Conservation (phyloP, 345 rosid genomes). For the Jatropha curcas region DNA sequence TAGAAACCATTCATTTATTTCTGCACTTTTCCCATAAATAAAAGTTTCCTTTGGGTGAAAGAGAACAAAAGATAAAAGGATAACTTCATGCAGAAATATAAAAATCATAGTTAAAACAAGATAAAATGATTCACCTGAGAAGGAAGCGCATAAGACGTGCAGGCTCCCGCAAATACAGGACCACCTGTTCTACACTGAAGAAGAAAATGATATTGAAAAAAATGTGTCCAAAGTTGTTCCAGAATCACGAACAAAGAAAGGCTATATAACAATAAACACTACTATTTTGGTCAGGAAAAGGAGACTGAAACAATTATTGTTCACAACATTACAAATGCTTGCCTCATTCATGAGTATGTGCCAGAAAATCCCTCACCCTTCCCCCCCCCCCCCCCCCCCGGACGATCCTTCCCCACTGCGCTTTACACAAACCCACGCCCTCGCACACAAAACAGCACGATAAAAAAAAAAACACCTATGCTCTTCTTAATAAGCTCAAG, state of each 20-base stretch:
- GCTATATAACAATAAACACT: background rate
- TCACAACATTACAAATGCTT: background rate
- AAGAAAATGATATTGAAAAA: background rate
- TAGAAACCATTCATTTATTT: background rate
- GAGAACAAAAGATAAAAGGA: background rate
- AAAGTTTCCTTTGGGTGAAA: background rate
- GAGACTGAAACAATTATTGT: background rate
- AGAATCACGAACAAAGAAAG: background rate
- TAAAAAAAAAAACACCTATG: too few relatives aligned
- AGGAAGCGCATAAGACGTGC: conserved; percentile 63
- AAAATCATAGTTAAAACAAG: background rate
- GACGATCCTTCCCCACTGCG: too few relatives aligned
- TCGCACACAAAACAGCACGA: too few relatives aligned
- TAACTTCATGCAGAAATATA: background rate
- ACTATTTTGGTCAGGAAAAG: background rate
- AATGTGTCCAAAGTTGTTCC: background rate
- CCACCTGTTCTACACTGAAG: conserved; percentile 71
- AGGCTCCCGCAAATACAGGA: conserved; percentile 89
- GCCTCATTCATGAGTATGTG: background rate
- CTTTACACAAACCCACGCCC: too few relatives aligned
- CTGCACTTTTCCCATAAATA: background rate
- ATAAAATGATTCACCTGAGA: conserved; percentile 60
- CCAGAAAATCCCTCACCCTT: too few relatives aligned
- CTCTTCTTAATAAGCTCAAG: too few relatives aligned
- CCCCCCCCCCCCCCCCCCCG: too few relatives aligned